Evolutionary conservation across 768 basidiomycete genomes (phyloP).

Genomic region (Tylopilus subfusipes): DNA sequence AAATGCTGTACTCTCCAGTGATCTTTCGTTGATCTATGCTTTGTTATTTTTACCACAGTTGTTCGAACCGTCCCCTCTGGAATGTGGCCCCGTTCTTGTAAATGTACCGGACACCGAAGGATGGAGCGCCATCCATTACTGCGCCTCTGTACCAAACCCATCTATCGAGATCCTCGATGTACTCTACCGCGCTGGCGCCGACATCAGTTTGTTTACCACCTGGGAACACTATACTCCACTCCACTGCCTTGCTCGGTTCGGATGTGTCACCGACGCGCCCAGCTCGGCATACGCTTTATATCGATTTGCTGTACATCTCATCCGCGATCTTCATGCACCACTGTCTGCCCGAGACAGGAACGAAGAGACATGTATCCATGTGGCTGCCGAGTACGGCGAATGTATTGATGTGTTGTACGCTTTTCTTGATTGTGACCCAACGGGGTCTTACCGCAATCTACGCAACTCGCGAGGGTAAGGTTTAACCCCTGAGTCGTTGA

Average conservation of each 20-base stretch:
- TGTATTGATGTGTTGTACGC: slow-evolving; percentile 60
- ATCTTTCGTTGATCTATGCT: slow-evolving; percentile 49
- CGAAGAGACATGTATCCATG: slow-evolving; percentile 75
- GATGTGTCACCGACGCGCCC: slow-evolving; percentile 31
- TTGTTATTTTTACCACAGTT: slow-evolving; percentile 51
- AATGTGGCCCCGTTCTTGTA: slow-evolving; percentile 48
- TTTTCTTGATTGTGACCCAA: slow-evolving; percentile 62
- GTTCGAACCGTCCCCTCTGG: slow-evolving; percentile 41
- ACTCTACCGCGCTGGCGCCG: slow-evolving; percentile 73
- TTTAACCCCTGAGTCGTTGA: not conserved
- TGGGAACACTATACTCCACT: slow-evolving; percentile 63
- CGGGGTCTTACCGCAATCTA: slow-evolving; percentile 51
- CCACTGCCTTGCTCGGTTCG: slow-evolving; percentile 56
- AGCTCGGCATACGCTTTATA: slow-evolving; percentile 43
- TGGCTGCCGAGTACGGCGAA: slow-evolving; percentile 72
- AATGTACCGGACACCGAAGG: slow-evolving; percentile 65
- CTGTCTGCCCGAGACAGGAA: slow-evolving; percentile 61
- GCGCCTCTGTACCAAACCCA: slow-evolving; percentile 51
- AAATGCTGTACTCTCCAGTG: slow-evolving; percentile 47
- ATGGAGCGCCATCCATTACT: slow-evolving; percentile 74
- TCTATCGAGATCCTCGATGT: slow-evolving; percentile 63
- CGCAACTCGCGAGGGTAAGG: slow-evolving; percentile 72
- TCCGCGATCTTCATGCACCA: slow-evolving; percentile 66
- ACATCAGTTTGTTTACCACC: slow-evolving; percentile 65
- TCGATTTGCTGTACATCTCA: slow-evolving; percentile 62